Conservation (phyloP, 352 stramenopile species). For the Phytophthora fragariaefolia region DNA sequence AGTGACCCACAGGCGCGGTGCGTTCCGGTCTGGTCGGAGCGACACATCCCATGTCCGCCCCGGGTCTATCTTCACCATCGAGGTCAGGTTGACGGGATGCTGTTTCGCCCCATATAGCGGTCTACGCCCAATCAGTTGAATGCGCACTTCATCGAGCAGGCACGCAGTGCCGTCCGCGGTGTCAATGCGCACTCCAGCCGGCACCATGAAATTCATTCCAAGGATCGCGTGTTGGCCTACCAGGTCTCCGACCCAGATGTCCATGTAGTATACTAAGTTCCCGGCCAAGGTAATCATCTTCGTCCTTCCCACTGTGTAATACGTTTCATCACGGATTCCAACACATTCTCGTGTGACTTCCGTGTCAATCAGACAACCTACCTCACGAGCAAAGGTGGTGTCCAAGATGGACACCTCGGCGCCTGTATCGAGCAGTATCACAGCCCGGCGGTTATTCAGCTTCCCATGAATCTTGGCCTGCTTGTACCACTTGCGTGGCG, state of each 20-base stretch:
- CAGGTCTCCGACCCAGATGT: constrained; percentile 18
- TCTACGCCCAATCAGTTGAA: constrained; percentile 1
- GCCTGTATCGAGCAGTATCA: constrained; percentile 17
- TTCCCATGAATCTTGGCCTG: too few species aligned
- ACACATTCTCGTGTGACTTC: constrained; percentile 12
- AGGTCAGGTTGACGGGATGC: background rate
- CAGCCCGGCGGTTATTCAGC: too few species aligned
- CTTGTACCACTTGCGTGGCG: too few species aligned
- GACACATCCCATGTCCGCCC: too few species aligned
- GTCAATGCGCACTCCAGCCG: constrained; percentile 12
- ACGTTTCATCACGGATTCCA: constrained; percentile 2
- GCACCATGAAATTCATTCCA: constrained; percentile 28
- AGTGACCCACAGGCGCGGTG: constrained; percentile 2
- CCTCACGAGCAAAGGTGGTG: too few species aligned
- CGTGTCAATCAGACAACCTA: too few species aligned
- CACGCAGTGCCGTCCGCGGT: constrained; percentile 7
- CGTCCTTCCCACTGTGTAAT: background rate
- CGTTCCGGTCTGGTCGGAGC: too few species aligned
- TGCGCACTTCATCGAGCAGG: constrained; percentile 20
- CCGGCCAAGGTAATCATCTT: constrained; percentile 15
- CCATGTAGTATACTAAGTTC: constrained; percentile 16
- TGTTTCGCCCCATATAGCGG: background rate
- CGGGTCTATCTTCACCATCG: too few species aligned
- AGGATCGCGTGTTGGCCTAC: constrained; percentile 17
- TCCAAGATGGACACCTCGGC: too few species aligned